phyloP scores from a whole-genome alignment of 2,329 filamentous ascomycete genomes.

The Knoxdaviesia capensis region DNA sequence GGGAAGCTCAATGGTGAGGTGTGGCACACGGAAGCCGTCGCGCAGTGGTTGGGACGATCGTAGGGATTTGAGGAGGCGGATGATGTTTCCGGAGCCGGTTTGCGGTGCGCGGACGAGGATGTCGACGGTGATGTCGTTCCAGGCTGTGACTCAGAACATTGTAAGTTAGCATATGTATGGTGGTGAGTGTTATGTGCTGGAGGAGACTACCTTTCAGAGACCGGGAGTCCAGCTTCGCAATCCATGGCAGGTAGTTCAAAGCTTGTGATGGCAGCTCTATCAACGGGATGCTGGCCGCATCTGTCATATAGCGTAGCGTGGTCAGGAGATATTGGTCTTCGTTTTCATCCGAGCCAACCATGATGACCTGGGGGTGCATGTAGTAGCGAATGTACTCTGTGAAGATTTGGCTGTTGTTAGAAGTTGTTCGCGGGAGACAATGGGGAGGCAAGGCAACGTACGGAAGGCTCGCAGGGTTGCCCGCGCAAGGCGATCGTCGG shows the following conservation, averaged over 20 bases:
- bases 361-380: conserved; percentile 57
- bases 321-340: conserved; percentile 52
- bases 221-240: conserved; percentile 54
- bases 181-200: background rate
- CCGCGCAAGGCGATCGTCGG: conserved; percentile 46
- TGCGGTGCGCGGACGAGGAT: conserved; percentile 63
- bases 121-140: conserved; percentile 62
- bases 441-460: conserved; percentile 12
- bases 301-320: conserved; percentile 34
- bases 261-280: conserved; percentile 53
- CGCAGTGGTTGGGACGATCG: too few species aligned
- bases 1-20: conserved; percentile 72
- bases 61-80: conserved; percentile 60
- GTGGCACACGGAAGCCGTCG: conserved; percentile 40
- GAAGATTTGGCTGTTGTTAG: conserved; percentile 2
- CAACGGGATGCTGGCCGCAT: conserved; percentile 33
- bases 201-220: conserved; percentile 38
- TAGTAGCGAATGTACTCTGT: conserved; percentile 47
- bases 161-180: conserved; percentile 2
- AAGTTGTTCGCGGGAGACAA: background rate
- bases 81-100: conserved; percentile 51
- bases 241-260: conserved; percentile 49
- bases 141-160: conserved; percentile 25
- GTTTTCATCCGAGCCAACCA: conserved; percentile 44
- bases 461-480: conserved; percentile 44